Base-by-base conservation (phyloP, 768 basidiomycete genomes). In the Lactarius evosmus region DNA sequence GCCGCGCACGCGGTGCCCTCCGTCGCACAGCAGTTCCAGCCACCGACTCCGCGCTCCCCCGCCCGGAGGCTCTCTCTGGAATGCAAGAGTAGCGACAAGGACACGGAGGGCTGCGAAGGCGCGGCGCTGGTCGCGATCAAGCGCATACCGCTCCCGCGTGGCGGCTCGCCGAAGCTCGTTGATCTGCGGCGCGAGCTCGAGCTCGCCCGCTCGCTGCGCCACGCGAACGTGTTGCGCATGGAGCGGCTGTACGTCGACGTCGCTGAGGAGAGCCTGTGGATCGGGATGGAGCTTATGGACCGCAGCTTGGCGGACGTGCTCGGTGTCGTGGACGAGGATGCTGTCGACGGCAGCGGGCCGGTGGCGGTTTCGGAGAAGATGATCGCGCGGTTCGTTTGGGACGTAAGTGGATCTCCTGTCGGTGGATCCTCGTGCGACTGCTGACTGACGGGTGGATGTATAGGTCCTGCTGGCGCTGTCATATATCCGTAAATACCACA, bases 221-320 rank as follows among this genome's bases (percentile, higher is more conserved):
- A 91, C 67, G 79, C 82, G 63, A 83, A 91, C 73, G 70, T 93
- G 7, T 76, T 93, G 22, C 74, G 79, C 3, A 82, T 89, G 77
- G 89, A 91, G 70, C 83, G 80, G 50, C 74, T 91, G 27, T 91
- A 90, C 73, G 85, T 90, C 32, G 84, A 87, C 69, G 71, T 86
- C 4, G 77, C 78, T 38, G 76, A 74, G 50, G 77, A 78, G 58
- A 67, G 85, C 62, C 74, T 94, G 40, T 94, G 92, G 92, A 87
- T 94, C 55, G 78, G 87, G 66, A 94, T 94, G 92, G 91, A 93
- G 73, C 82, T 93, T 34, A 92, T 94, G 91, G 90, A 92, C 69
- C 80, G 91, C 66, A 92, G 90, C 71, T 76, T 94, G 68, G 92
- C 92, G 69, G 92, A 94, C 72, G 81, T 94, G 52, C 79, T 93